Conservation (phyloP, 2,329 filamentous ascomycete species). For the Sphaerulina populicola region DNA sequence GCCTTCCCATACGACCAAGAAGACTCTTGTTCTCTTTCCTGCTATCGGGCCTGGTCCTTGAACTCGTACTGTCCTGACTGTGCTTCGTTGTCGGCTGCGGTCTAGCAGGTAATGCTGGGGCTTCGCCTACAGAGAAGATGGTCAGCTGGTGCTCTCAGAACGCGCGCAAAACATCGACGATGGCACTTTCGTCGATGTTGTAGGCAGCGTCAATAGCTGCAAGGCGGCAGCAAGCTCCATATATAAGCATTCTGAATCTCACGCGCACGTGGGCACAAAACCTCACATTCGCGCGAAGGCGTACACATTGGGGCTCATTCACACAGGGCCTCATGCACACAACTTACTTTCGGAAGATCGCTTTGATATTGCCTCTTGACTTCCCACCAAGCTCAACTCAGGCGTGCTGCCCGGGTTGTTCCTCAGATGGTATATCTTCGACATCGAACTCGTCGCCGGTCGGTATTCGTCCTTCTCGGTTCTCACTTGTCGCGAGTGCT, state of each 20-base stretch:
- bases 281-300: neutral
- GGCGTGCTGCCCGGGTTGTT: constrained; percentile 43
- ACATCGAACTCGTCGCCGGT: constrained; percentile 29
- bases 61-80: constrained; percentile 25
- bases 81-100: constrained; percentile 24
- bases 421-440: constrained; percentile 36
- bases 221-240: neutral
- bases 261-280: neutral
- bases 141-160: constrained; percentile 12
- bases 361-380: constrained; percentile 26
- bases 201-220: neutral
- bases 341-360: constrained; percentile 26
- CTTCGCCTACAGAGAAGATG: constrained; percentile 11
- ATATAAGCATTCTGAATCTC: neutral
- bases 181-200: neutral
- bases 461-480: constrained; percentile 27
- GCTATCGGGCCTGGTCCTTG: constrained; percentile 8
- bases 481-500: constrained; percentile 21
- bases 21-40: constrained; percentile 24
- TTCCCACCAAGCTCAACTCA: constrained; percentile 36
- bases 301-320: neutral
- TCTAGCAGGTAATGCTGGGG: constrained; percentile 13
- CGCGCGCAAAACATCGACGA: neutral
- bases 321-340: neutral
- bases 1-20: constrained; percentile 24